Evolutionary conservation across 2,329 filamentous ascomycete species (phyloP), one percentile per base, ranked within the genome.

Genomic region (Curvularia verruculosa): DNA sequence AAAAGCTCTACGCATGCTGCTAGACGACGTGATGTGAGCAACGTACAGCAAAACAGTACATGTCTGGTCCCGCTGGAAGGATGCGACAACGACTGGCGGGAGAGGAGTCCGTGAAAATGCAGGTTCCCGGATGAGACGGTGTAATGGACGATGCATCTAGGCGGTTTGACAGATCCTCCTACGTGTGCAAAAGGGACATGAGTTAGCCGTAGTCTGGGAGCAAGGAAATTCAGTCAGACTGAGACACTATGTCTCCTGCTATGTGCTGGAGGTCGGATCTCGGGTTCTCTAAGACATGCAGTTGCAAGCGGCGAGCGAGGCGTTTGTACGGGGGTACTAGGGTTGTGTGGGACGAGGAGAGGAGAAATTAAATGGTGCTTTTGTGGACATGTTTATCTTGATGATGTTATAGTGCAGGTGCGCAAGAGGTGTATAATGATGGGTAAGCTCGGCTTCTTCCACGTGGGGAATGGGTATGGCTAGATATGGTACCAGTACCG

Each of bases 381-480:
- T 18, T 18, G 15, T n/a, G 15, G 21, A 7, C 13, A n/a, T 43
- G 19, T 43, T n/a, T n/a, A 5, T 15, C 3, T 18, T n/a, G 7
- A 26, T 26, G 7, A 23, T n/a, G 7, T 8, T 7, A 4, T 18
- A 24, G 34, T 36, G 15, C 34, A 18, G 15, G 40, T 43, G 23
- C 26, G 40, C 13, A 12, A 26, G 40, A 9, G 40, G 9, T 43
- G 21, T 26, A 43, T 8, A 3, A 13, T 36, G 34, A 36, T n/a
- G 19, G 21, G 40, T 21, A 43, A 23, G 23, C 13, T 15, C 9
- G 15, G 18, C 23, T 40, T 26, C 53, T 58, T 50, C 53, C 68
- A 70, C 68, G 68, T 70, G 67, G 65, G 41, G 37, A 12, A 21
- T 31, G 49, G 54, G 49, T 52, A 49, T 61, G 61, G 40, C 46